These are phyloP conservation scores for Phytophthora lateralis DNA, from an alignment of 352 stramenopile genomes.

Conservation along the genomic window DNA sequence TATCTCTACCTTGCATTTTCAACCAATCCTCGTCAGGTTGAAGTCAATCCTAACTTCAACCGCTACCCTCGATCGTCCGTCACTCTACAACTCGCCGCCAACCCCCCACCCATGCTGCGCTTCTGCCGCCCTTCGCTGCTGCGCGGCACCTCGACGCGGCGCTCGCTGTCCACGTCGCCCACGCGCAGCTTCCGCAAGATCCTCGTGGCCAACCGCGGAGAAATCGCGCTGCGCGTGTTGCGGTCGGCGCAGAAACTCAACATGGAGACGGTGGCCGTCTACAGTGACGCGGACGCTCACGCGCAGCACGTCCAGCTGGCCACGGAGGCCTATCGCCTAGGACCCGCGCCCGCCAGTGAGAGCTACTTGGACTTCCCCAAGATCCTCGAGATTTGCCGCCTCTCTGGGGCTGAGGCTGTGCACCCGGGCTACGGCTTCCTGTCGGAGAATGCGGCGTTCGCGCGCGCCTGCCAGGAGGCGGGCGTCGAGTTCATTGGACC, in stretches of 20 bases:
- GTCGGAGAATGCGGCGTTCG: constrained; percentile 88
- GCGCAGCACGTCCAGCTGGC: constrained; percentile 79
- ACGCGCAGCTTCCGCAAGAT: constrained; percentile 86
- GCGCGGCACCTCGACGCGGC: constrained; percentile 1
- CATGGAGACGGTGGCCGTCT: constrained; percentile 92
- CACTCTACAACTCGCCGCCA: constrained; percentile 18
- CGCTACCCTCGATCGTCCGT: background rate
- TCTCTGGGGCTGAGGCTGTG: constrained; percentile 76
- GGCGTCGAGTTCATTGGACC: constrained; percentile 93
- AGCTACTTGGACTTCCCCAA: constrained; percentile 83
- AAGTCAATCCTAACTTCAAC: constrained; percentile 27
- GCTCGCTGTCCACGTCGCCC: constrained; percentile 29
- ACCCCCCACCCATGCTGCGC: constrained; percentile 25
- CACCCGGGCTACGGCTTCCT: constrained; percentile 93
- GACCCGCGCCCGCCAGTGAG: constrained; percentile 67
- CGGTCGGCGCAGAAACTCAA: constrained; percentile 85
- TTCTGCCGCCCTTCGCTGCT: constrained; percentile 12
- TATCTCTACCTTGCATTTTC: background rate
- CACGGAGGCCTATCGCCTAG: constrained; percentile 73
- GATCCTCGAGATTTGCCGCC: constrained; percentile 73
- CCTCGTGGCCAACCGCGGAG: constrained; percentile 90
- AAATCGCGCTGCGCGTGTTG: constrained; percentile 91
- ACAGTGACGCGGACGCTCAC: constrained; percentile 87
- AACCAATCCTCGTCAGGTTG: constrained; percentile 12
- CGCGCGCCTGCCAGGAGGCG: constrained; percentile 63